phyloP scores from a whole-genome alignment of 1,139 yeast genomes.

The Arxiozyma telluris region DNA sequence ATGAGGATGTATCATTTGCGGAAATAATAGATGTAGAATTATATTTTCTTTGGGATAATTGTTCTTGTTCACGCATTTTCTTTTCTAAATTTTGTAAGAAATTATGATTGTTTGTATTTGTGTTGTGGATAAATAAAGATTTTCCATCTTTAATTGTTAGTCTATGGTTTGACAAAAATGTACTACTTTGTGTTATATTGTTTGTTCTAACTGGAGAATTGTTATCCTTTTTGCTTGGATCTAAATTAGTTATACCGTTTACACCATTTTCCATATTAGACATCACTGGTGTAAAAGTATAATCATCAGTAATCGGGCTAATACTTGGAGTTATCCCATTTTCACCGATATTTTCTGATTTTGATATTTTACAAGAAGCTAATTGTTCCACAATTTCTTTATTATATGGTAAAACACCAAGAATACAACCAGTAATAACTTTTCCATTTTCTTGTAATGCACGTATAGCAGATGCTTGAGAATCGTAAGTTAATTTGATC shows the following conservation, averaged over 20 bases:
- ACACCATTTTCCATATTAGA: neutral
- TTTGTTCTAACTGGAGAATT: neutral
- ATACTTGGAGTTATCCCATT: conserved; percentile 1
- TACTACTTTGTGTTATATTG: neutral
- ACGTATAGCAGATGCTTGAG: conserved; percentile 65
- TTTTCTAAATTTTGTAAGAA: conserved; percentile 30
- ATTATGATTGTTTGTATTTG: conserved; percentile 26
- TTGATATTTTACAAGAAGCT: neutral
- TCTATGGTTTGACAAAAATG: neutral
- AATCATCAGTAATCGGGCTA: conserved; percentile 7
- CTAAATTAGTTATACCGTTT: neutral
- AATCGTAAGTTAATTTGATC: conserved; percentile 79
- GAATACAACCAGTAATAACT: conserved; percentile 56
- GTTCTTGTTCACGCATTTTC: conserved; percentile 27
- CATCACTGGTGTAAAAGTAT: neutral
- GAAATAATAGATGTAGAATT: neutral
- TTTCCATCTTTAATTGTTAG: neutral
- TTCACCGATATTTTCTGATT: conserved; percentile 35
- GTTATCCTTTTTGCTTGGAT: neutral
- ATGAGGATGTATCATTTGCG: neutral
- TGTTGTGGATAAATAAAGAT: conserved; percentile 18
- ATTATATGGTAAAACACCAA: conserved; percentile 70
- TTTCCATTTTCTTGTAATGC: conserved; percentile 79
- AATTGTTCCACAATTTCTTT: conserved; percentile 51
- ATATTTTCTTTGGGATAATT: neutral